Conservation (phyloP, 345 rosid species). For the Salix brachista region DNA sequence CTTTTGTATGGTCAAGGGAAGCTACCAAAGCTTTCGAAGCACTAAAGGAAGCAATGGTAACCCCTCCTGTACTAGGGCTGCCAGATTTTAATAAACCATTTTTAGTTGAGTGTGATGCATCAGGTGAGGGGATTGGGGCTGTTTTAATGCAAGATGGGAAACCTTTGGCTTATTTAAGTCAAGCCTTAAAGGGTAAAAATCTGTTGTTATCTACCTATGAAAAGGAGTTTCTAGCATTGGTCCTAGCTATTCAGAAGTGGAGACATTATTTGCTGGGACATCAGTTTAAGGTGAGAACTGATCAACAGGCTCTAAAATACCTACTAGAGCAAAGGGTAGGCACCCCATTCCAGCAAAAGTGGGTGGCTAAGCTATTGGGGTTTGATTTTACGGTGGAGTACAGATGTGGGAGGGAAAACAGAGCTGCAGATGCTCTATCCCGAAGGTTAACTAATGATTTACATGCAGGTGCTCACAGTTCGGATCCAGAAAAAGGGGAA, state of each 20-base stretch:
- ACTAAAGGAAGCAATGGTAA: too few relatives aligned
- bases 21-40: too few relatives aligned
- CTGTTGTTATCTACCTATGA: background rate
- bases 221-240: background rate
- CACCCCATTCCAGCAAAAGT: background rate
- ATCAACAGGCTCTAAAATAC: background rate
- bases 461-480: too few relatives aligned
- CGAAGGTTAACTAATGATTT: too few relatives aligned
- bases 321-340: background rate
- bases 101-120: too few relatives aligned
- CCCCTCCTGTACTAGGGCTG: too few relatives aligned
- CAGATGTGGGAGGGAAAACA: too few relatives aligned
- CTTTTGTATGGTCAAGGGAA: too few relatives aligned
- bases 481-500: too few relatives aligned
- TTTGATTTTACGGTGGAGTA: too few relatives aligned
- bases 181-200: background rate
- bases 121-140: background rate
- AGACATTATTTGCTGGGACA: background rate
- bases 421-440: background rate
- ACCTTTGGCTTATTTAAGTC: background rate
- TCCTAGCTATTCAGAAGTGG: background rate
- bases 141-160: background rate
- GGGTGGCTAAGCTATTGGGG: too few relatives aligned
- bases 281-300: background rate
- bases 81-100: too few relatives aligned